Evolutionary conservation across 495 filamentous ascomycete genomes (phyloP), one percentile per base, ranked within the genome.

Genomic region (Penicillium manginii): DNA sequence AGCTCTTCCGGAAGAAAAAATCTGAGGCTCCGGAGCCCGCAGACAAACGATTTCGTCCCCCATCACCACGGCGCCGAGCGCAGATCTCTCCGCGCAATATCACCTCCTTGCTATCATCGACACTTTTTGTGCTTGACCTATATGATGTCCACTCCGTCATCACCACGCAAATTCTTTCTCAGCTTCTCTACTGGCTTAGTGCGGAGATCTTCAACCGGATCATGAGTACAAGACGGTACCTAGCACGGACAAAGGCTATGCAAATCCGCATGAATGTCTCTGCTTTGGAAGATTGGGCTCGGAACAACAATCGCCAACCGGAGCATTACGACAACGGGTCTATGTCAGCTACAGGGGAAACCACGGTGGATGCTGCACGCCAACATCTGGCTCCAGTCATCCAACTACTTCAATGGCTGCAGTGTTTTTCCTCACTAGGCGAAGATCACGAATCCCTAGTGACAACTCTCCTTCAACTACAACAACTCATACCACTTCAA

Each of bases 181-280:
- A 99, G 69, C 83, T 99, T 2, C 82, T 97, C 40, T 99, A 97
- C 74, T 99, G 94, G 94, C 82, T 99, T 14, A 88, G 94, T 2
- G 92, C 93, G 0, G 94, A 99, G 69, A 83, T 98, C 14, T 99
- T 99, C 79, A 99, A 99, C 69, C 91, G 96, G 58, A 91, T 98
- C 69, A 93, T 98, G 87, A 92, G 89, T 14, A 97, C 92, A 59
- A 88, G 91, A 55, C 91, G 92, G 70, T 99, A 97, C 66, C 83
- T 99, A 7, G 93, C 94, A 5, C 86, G 94, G 31, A 99, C 94
- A 14, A 99, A 99, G 71, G 94, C 94, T 6, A 98, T 99, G 94
- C 96, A 99, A 66, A 97, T 99, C 58, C 91, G 94, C 59, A 97
- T 99, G 91, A 99, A 99, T 69, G 86, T 98, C 23, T 98, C 94